phyloP scores from a whole-genome alignment of 2,329 filamentous ascomycete species.

The Zelopaecilomyces penicillatus region DNA sequence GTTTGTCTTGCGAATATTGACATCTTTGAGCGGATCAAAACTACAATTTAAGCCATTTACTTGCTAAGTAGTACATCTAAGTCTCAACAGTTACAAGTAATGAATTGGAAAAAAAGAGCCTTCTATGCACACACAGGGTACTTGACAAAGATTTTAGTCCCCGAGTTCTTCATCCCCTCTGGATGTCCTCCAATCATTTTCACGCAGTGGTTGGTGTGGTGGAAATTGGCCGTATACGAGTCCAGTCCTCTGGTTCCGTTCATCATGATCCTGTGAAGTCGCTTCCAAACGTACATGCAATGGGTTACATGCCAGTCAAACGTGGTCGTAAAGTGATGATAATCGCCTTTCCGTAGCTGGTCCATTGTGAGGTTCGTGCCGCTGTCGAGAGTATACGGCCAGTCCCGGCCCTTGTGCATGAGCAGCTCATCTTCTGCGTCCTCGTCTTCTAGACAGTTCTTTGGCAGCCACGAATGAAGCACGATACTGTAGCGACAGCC shows the following conservation, averaged over 20 bases:
- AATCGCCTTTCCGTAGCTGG: constrained; percentile 11
- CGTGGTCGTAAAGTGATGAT: constrained; percentile 10
- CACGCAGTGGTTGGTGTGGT: constrained; percentile 15
- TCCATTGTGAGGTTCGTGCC: constrained; percentile 12
- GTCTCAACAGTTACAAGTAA: neutral
- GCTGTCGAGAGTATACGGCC: constrained; percentile 9
- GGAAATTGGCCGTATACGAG: constrained; percentile 14
- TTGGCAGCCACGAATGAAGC: constrained; percentile 15
- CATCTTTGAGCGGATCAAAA: no score
- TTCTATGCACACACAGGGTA: constrained; percentile 11
- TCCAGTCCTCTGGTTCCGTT: constrained; percentile 11
- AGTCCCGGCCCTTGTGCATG: constrained; percentile 13
- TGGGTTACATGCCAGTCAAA: constrained; percentile 16
- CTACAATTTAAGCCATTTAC: no score
- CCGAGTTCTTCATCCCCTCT: constrained; percentile 9
- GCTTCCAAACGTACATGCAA: constrained; percentile 15
- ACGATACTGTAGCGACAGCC: constrained; percentile 14
- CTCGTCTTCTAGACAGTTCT: constrained; percentile 10
- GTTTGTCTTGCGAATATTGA: no score
- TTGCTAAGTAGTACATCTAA: neutral
- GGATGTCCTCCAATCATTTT: constrained; percentile 12
- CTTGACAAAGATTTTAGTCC: constrained; percentile 15
- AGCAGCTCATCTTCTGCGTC: constrained; percentile 15
- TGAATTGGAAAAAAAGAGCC: neutral
- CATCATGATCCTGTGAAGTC: constrained; percentile 13